phyloP scores from a whole-genome alignment of 371 early-diverging fungal genomes.

The Saksenaea vasiformis region DNA sequence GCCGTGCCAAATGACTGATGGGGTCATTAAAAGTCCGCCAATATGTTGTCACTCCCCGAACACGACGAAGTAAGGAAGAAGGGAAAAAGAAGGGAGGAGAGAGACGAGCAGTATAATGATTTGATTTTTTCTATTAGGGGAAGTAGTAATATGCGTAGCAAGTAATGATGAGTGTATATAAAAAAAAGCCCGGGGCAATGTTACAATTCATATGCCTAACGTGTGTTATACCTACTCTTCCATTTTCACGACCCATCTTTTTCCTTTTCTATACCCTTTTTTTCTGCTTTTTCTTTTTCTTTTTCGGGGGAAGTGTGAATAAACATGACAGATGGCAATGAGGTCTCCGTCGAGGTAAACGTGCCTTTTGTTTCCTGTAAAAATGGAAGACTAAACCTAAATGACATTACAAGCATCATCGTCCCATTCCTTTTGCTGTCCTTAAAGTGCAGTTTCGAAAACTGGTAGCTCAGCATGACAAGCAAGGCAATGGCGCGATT shows the following conservation, averaged over 20 bases:
- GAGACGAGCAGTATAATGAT: no score
- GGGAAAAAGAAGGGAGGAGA: no score
- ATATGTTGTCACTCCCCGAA: no score
- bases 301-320: not conserved
- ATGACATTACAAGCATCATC: constrained; percentile 8
- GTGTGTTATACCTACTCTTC: not conserved
- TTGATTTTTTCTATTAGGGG: not conserved
- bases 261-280: not conserved
- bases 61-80: no score
- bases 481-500: constrained; percentile 30
- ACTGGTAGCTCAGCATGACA: constrained; percentile 32
- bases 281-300: not conserved
- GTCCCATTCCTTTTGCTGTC: constrained; percentile 40
- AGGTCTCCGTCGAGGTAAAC: not conserved
- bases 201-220: constrained; percentile 1
- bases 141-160: not conserved
- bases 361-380: not conserved
- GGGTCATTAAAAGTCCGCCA: no score
- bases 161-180: not conserved
- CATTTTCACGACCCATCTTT: constrained; percentile 5
- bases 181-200: constrained; percentile 1
- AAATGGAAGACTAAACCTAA: not conserved
- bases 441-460: constrained; percentile 44
- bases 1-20: no score
- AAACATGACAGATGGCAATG: not conserved